These are phyloP conservation scores for Cercospora janseana DNA, from an alignment of 2,329 filamentous ascomycete genomes.

Conservation along the genomic window DNA sequence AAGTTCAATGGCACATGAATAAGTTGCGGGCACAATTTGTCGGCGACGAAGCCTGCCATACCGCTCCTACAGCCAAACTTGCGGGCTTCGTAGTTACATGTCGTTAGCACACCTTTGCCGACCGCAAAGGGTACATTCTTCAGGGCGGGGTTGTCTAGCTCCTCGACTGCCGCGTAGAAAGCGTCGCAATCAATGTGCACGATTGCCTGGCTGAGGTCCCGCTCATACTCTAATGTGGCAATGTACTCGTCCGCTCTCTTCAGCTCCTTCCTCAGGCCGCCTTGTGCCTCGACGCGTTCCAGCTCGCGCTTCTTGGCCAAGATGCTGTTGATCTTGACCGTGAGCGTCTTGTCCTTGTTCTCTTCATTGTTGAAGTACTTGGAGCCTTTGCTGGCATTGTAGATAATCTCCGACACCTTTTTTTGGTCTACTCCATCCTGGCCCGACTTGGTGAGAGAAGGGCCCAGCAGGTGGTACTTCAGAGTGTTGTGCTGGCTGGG, in stretches of 20 bases:
- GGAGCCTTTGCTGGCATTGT: constrained; percentile 92
- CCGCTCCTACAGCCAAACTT: constrained; percentile 88
- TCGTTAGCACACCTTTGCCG: constrained; percentile 68
- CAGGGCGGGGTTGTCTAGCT: constrained; percentile 70
- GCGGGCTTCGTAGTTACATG: constrained; percentile 83
- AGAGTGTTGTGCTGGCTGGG: constrained; percentile 60
- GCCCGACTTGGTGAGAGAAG: constrained; percentile 88
- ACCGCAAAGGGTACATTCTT: constrained; percentile 88
- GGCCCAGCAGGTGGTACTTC: constrained; percentile 86
- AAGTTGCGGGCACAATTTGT: constrained; percentile 85
- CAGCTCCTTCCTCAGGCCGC: constrained; percentile 63
- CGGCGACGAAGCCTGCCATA: constrained; percentile 95
- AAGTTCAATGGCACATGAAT: constrained; percentile 83
- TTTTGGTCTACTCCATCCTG: constrained; percentile 90
- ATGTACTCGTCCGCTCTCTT: constrained; percentile 79
- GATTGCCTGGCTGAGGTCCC: constrained; percentile 80
- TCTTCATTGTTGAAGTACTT: constrained; percentile 96
- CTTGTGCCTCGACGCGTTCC: constrained; percentile 62
- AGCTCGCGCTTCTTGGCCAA: constrained; percentile 71
- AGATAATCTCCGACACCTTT: constrained; percentile 95
- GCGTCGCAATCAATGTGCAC: constrained; percentile 97
- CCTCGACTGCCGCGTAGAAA: constrained; percentile 94
- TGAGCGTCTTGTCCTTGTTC: constrained; percentile 74
- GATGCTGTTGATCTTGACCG: constrained; percentile 80
- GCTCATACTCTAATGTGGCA: constrained; percentile 69